Percentiles rank a stretch among this genome's conserved stretches.
phyloP scores from a whole-genome alignment of 2,329 filamentous ascomycete species.

The Diaporthe batatas region DNA sequence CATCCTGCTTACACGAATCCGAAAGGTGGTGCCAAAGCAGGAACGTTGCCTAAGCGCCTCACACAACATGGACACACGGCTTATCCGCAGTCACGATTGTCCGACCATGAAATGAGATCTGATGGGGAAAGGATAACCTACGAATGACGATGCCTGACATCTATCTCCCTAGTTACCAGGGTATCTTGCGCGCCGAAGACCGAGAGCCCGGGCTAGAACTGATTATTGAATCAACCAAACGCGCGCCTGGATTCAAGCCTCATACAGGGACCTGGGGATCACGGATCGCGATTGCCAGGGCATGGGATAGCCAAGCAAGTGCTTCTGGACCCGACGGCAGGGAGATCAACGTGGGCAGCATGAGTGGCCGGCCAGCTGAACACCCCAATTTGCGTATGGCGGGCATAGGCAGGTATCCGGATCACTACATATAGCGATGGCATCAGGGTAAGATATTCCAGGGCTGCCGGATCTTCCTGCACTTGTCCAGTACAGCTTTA shows the following conservation, averaged over 20 bases:
- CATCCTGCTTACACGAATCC: not conserved
- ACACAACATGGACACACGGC: slow-evolving; percentile 28
- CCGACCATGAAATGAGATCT: slow-evolving; percentile 4
- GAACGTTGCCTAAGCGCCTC: slow-evolving; percentile 21
- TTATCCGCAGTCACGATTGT: slow-evolving; percentile 19
- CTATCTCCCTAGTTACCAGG: not conserved
- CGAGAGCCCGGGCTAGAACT: slow-evolving; percentile 28
- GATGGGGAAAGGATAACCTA: slow-evolving; percentile 20
- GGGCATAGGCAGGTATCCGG: slow-evolving; percentile 23
- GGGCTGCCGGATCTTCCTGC: slow-evolving; percentile 9
- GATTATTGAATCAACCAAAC: slow-evolving; percentile 8
- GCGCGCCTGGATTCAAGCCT: slow-evolving; percentile 21
- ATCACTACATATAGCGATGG: slow-evolving; percentile 35
- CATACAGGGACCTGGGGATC: slow-evolving; percentile 1
- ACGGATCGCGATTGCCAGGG: not conserved
- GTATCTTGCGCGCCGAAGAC: not conserved
- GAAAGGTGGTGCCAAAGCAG: slow-evolving; percentile 21
- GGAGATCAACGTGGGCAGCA: not conserved
- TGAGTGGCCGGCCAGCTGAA: slow-evolving; percentile 1
- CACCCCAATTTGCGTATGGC: not conserved
- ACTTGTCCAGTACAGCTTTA: not conserved
- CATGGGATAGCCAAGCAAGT: not conserved
- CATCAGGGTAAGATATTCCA: not conserved
- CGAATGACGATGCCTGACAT: slow-evolving; percentile 17
- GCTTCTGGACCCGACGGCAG: not conserved